These are phyloP conservation scores for Phanerochaete carnosa DNA, from an alignment of 768 basidiomycete genomes.

Conservation along the genomic window DNA sequence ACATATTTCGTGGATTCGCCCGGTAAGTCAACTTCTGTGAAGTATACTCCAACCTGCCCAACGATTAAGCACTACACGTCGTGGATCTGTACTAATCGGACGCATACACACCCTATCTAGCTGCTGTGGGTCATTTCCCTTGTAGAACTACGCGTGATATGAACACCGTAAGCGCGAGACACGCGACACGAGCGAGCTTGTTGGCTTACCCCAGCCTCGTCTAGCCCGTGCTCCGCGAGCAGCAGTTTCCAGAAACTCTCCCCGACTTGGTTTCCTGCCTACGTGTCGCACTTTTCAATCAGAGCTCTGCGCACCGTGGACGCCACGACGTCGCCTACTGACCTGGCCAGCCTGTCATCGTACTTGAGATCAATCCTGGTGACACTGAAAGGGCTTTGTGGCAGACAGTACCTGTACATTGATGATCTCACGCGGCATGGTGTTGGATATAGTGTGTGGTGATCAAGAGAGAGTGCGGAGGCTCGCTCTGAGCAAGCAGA, in stretches of 20 bases:
- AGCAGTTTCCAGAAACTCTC: constrained; percentile 90
- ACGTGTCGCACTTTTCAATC: constrained; percentile 11
- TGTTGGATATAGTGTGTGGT: constrained; percentile 5
- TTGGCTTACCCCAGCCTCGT: constrained; percentile 55
- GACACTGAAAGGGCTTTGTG: not conserved
- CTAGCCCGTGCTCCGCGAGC: constrained; percentile 81
- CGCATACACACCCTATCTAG: constrained; percentile 56
- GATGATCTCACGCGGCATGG: constrained; percentile 77
- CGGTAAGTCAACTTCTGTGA: constrained; percentile 58
- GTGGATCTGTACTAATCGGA: not conserved
- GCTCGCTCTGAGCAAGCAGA: not conserved
- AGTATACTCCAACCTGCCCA: constrained; percentile 76
- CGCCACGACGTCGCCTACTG: constrained; percentile 26
- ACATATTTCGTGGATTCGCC: constrained; percentile 68
- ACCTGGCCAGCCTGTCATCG: constrained; percentile 67
- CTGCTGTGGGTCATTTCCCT: constrained; percentile 71
- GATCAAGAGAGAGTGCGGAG: not conserved
- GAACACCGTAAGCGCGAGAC: not conserved
- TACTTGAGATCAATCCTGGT: not conserved
- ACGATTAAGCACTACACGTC: not conserved
- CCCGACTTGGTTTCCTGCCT: constrained; percentile 79
- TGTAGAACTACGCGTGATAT: constrained; percentile 48
- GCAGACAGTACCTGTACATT: constrained; percentile 59
- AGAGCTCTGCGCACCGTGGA: not conserved
- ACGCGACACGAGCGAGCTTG: not conserved